These are phyloP conservation scores for Penicillium griseofulvum DNA, from an alignment of 2,329 filamentous ascomycete genomes.

Conservation along the genomic window DNA sequence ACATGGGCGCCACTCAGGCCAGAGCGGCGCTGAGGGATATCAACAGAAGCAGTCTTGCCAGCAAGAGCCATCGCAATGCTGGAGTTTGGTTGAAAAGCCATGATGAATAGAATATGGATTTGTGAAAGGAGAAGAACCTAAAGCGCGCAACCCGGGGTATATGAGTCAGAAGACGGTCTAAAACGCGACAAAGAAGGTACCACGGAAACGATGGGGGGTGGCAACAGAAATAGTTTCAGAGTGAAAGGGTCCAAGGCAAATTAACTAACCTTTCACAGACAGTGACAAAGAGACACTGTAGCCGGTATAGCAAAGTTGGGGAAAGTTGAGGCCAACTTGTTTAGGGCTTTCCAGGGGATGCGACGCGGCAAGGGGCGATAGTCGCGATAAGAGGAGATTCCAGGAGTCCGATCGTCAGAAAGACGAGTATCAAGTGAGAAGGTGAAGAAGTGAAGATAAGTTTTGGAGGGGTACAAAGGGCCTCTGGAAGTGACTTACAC, in stretches of 20 bases:
- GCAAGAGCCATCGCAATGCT: conserved; percentile 52
- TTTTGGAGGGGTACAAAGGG: conserved; percentile 7
- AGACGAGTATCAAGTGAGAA: neutral
- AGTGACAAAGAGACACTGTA: conserved; percentile 14
- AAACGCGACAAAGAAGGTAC: conserved; percentile 17
- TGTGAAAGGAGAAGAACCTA: conserved; percentile 9
- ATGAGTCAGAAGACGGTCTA: conserved; percentile 26
- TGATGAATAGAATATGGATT: conserved; percentile 29
- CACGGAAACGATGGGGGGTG: conserved; percentile 15
- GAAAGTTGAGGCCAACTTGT: conserved; percentile 2
- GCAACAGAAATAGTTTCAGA: conserved; percentile 4
- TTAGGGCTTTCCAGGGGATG: conserved; percentile 20
- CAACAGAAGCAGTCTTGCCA: conserved; percentile 50
- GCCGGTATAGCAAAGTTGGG: conserved; percentile 7
- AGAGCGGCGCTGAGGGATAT: conserved; percentile 47
- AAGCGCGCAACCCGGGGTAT: conserved; percentile 10
- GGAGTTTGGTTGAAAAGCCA: conserved; percentile 46
- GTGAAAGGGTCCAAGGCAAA: neutral
- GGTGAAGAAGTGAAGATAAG: neutral
- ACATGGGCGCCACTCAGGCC: conserved; percentile 31
- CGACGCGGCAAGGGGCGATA: conserved; percentile 23
- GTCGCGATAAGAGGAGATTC: conserved; percentile 12
- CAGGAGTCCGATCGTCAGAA: neutral
- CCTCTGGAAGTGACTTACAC: conserved; percentile 4
- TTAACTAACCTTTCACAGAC: conserved; percentile 22